Percentiles rank a stretch among this genome's conserved stretches.
Evolutionary conservation across 2,329 filamentous ascomycete genomes (phyloP).

Genomic region (Blastomyces silverae): DNA sequence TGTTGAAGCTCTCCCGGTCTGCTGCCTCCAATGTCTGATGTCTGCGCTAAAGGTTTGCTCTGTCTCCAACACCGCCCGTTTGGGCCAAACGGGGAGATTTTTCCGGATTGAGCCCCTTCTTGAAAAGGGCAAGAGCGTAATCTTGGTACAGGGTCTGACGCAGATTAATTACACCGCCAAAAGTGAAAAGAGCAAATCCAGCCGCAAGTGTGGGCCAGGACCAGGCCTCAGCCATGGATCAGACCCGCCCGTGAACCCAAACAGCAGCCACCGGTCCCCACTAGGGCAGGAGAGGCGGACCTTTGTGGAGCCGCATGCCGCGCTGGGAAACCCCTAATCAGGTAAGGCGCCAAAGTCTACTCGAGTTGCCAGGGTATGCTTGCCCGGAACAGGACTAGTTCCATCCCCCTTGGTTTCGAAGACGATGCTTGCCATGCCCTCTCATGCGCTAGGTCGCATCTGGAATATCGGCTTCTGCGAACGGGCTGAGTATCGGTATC

Average conservation of each 20-base stretch:
- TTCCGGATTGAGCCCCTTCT: not conserved
- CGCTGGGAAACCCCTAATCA: not conserved
- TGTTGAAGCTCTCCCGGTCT: not conserved
- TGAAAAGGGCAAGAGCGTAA: not conserved
- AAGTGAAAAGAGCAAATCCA: not conserved
- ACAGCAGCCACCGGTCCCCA: not conserved
- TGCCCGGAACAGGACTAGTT: not conserved
- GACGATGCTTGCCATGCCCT: no score
- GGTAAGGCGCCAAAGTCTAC: not conserved
- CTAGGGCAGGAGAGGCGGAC: no score
- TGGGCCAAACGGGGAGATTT: not conserved
- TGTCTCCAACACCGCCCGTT: not conserved
- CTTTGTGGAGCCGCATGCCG: not conserved
- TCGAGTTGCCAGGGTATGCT: not conserved
- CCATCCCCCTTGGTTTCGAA: no score
- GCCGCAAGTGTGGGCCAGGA: not conserved
- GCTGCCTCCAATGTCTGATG: not conserved
- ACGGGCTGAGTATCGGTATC: no score
- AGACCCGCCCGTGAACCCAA: conserved; percentile 3
- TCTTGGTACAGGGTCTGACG: not conserved
- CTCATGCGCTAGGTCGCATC: not conserved
- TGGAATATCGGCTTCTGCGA: not conserved
- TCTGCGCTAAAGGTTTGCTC: not conserved
- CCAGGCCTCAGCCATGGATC: not conserved
- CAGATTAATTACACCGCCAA: not conserved